Evolutionary conservation across 768 basidiomycete genomes (phyloP).

Genomic region (Mycena haematopus): DNA sequence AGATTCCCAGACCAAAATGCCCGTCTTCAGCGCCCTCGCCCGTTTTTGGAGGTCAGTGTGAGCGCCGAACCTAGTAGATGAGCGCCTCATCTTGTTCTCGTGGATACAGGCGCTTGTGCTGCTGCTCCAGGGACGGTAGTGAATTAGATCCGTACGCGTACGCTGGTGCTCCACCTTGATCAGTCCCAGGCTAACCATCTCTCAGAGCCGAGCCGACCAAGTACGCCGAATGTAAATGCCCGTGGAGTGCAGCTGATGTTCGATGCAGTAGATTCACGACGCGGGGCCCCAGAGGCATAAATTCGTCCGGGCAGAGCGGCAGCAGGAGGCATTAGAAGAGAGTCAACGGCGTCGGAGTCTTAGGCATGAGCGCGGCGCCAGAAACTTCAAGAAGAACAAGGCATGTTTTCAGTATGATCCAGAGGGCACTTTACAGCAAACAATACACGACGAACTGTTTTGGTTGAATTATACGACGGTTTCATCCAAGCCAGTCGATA

Average conservation of each 20-base stretch:
- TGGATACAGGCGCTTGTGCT: conserved; percentile 2
- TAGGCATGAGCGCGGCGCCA: neutral
- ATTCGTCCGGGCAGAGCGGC: neutral
- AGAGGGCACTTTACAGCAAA: neutral
- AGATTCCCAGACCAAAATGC: neutral
- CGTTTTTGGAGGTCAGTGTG: conserved; percentile 1
- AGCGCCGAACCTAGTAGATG: neutral
- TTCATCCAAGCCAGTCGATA: neutral
- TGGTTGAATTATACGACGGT: neutral
- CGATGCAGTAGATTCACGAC: neutral
- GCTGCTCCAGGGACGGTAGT: neutral
- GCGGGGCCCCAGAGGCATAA: conserved; percentile 6
- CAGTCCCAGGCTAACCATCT: neutral
- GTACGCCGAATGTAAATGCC: neutral
- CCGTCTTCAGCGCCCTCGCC: neutral
- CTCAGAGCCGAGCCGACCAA: neutral
- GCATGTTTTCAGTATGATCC: neutral
- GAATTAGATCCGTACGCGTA: conserved; percentile 14
- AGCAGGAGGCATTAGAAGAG: neutral
- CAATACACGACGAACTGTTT: conserved; percentile 7
- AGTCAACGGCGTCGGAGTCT: neutral
- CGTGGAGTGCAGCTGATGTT: neutral
- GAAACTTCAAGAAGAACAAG: no score
- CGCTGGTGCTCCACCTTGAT: neutral
- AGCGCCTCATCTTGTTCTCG: neutral